These are phyloP conservation scores for Ogataea saltuana DNA, from an alignment of 805 yeast genomes.

Conservation along the genomic window DNA sequence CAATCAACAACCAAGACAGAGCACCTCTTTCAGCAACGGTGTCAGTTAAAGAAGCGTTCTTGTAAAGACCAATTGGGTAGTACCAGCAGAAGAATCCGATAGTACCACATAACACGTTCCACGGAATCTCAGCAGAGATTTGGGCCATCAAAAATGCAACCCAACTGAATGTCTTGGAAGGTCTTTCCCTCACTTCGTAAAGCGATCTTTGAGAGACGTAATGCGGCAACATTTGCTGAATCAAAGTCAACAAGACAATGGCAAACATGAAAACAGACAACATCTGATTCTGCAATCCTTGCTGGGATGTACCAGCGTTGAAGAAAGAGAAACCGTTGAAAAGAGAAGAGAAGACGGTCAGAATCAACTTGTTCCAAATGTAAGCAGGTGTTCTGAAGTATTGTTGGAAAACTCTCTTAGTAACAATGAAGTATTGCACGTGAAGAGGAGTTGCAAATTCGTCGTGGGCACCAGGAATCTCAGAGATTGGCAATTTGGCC, in stretches of 20 bases:
- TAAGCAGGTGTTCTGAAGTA: constrained; percentile 65
- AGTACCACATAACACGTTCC: constrained; percentile 62
- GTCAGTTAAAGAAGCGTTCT: constrained; percentile 54
- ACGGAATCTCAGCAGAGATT: constrained; percentile 65
- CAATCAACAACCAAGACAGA: constrained; percentile 42
- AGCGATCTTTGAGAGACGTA: constrained; percentile 62
- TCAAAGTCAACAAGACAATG: constrained; percentile 53
- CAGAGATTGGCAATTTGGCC: constrained; percentile 38
- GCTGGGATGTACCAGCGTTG: constrained; percentile 60
- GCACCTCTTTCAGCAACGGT: constrained; percentile 55
- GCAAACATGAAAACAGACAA: constrained; percentile 70
- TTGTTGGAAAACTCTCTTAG: constrained; percentile 56
- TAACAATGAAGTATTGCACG: constrained; percentile 46
- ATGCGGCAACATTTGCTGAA: constrained; percentile 64
- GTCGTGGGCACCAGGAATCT: constrained; percentile 34
- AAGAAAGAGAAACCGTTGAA: constrained; percentile 72
- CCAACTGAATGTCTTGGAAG: constrained; percentile 73
- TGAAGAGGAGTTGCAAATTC: constrained; percentile 46
- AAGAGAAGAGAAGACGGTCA: constrained; percentile 54
- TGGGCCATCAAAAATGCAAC: constrained; percentile 60
- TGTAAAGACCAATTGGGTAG: constrained; percentile 69
- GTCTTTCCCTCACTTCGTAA: constrained; percentile 73
- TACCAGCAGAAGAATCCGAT: constrained; percentile 64
- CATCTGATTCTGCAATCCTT: constrained; percentile 82
- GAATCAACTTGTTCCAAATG: constrained; percentile 55